These are phyloP conservation scores for Fusarium torreyae DNA, from an alignment of 2,329 filamentous ascomycete species.

Conservation along the genomic window DNA sequence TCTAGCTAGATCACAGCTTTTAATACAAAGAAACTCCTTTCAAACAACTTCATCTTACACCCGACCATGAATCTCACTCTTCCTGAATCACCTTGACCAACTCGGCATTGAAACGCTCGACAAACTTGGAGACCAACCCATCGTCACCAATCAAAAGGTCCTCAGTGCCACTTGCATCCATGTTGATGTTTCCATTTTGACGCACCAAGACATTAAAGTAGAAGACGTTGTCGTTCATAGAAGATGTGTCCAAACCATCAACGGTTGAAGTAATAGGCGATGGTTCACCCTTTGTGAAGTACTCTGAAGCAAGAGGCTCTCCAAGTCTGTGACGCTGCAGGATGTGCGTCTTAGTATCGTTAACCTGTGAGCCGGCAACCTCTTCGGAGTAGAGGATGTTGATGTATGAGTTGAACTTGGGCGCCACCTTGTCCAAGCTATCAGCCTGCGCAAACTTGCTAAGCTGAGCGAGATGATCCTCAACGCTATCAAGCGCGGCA, in stretches of 20 bases:
- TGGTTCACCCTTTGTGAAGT: slow-evolving; percentile 8
- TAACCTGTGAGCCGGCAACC: no score
- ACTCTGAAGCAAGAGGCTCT: slow-evolving; percentile 16
- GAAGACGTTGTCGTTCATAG: background rate
- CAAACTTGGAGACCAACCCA: fast-evolving
- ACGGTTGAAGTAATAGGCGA: background rate
- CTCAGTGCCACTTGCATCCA: background rate
- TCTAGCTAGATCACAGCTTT: no score
- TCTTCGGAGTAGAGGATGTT: slow-evolving; percentile 15
- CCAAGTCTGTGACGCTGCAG: slow-evolving; percentile 15
- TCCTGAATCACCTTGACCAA: background rate
- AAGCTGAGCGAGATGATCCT: slow-evolving; percentile 24
- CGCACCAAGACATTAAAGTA: slow-evolving; percentile 14
- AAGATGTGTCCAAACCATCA: background rate
- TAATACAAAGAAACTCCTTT: no score
- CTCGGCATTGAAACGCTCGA: background rate
- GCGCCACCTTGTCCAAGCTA: background rate
- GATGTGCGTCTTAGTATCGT: fast-evolving
- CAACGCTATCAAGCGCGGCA: background rate
- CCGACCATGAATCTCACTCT: no score
- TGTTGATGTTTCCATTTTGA: background rate
- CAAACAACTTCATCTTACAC: no score
- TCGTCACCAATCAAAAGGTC: fast-evolving
- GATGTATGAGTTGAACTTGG: slow-evolving; percentile 20
- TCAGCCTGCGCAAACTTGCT: slow-evolving; percentile 13